These are phyloP conservation scores for Colletotrichum cuscutae DNA, from an alignment of 2,329 filamentous ascomycete species.

Conservation along the genomic window DNA sequence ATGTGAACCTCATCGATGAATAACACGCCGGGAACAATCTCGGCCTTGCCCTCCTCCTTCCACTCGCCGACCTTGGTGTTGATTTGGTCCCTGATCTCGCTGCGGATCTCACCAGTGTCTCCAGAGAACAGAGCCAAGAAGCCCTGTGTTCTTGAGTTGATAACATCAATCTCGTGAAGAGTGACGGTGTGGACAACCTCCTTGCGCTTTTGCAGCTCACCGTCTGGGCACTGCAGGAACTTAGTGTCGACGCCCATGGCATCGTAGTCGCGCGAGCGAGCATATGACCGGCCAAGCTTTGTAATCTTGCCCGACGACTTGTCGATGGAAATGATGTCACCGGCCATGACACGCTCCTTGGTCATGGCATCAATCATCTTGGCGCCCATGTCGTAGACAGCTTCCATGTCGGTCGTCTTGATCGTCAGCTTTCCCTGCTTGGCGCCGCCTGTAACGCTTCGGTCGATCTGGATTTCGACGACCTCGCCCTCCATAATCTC, in stretches of 20 bases:
- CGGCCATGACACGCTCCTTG: constrained; percentile 98
- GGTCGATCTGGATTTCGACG: constrained; percentile 97
- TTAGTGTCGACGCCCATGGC: constrained; percentile 99
- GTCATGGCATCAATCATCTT: constrained; percentile 99
- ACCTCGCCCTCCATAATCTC: constrained; percentile 99
- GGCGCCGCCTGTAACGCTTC: constrained; percentile 93
- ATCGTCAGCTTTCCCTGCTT: constrained; percentile 99
- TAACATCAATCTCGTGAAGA: constrained; percentile 98
- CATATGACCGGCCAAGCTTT: constrained; percentile 94
- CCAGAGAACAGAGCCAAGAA: constrained; percentile 97
- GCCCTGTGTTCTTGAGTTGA: constrained; percentile 98
- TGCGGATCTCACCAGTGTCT: constrained; percentile 97
- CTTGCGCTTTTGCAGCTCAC: constrained; percentile 95
- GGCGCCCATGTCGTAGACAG: constrained; percentile 98
- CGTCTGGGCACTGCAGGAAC: constrained; percentile 96
- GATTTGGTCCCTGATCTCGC: constrained; percentile 97
- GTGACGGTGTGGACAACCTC: constrained; percentile 97
- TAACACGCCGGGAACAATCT: constrained; percentile 95
- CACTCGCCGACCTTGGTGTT: constrained; percentile 99
- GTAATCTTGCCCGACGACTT: constrained; percentile 98
- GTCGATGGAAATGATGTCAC: constrained; percentile 98
- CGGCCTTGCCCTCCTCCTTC: constrained; percentile 99
- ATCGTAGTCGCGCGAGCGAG: constrained; percentile 96
- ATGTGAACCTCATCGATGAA: constrained; percentile 99
- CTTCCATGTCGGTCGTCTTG: constrained; percentile 99